Evolutionary conservation across 768 basidiomycete species (phyloP).

Genomic region (Boletus huronensis): DNA sequence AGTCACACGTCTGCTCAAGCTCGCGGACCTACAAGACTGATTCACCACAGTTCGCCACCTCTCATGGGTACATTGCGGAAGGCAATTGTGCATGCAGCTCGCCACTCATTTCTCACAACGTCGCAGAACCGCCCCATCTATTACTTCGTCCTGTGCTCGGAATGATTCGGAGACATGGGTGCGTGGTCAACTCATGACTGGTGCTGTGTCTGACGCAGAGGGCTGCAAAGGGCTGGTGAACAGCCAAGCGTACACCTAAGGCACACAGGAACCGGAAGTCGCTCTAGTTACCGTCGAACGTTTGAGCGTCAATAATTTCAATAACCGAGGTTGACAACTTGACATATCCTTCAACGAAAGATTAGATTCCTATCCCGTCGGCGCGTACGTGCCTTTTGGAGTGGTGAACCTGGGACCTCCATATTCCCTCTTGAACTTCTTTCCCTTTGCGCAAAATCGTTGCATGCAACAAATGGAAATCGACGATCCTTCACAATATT

Average conservation of each 20-base stretch:
- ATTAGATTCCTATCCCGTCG: not conserved
- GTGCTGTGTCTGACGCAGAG: slow-evolving; percentile 1
- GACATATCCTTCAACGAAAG: not conserved
- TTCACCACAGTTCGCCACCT: slow-evolving; percentile 5
- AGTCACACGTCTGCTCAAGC: not conserved
- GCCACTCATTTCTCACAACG: not conserved
- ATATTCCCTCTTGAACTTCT: not conserved
- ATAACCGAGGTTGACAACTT: not conserved
- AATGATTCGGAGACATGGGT: not conserved
- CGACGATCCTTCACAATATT: not conserved
- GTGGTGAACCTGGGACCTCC: not conserved
- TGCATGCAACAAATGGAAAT: not conserved
- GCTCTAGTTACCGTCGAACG: not conserved
- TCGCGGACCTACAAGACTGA: not conserved
- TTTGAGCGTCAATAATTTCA: not conserved
- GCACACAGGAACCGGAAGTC: slow-evolving; percentile 20
- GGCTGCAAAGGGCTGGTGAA: slow-evolving; percentile 7
- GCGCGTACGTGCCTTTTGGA: not conserved
- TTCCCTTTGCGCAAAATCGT: not conserved
- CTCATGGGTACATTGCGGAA: not conserved
- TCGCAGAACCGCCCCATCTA: not conserved
- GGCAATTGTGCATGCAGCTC: not conserved
- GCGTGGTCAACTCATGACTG: slow-evolving; percentile 14
- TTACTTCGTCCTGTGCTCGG: not conserved
- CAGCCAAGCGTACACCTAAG: slow-evolving; percentile 13